These are phyloP conservation scores for Areca catechu DNA, from an alignment of 176 grass and related monocot genomes.

Conservation along the genomic window DNA sequence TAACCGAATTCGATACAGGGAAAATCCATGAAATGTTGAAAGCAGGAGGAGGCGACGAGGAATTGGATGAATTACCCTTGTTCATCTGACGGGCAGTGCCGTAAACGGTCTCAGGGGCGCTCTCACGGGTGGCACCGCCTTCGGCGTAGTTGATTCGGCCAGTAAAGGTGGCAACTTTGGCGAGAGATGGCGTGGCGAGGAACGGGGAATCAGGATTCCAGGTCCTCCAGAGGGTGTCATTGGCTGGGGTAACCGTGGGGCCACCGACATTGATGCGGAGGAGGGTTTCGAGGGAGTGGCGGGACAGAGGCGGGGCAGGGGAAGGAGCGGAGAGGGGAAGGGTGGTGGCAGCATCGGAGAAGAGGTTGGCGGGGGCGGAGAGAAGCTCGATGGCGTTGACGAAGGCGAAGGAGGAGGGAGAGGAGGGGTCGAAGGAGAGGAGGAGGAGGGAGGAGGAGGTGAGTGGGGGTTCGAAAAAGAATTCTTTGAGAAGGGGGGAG, in stretches of 20 bases:
- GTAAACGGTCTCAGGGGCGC: too few relatives aligned
- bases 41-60: too few relatives aligned
- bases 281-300: conserved; percentile 34
- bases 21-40: too few relatives aligned
- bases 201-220: conserved; percentile 49
- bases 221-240: conserved; percentile 50
- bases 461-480: neutral
- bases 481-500: neutral
- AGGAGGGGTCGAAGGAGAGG: conserved; percentile 2
- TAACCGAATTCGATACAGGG: too few relatives aligned
- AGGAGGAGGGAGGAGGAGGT: neutral
- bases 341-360: neutral
- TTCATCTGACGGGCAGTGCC: too few relatives aligned
- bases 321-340: neutral
- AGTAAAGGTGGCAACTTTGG: too few relatives aligned
- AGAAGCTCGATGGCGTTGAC: conserved; percentile 17
- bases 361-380: neutral
- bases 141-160: too few relatives aligned
- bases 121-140: too few relatives aligned
- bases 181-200: conserved; percentile 8
- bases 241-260: conserved; percentile 16
- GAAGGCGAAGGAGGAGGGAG: conserved; percentile 9
- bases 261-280: conserved; percentile 66
- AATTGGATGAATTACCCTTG: too few relatives aligned
- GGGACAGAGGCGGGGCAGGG: neutral